phyloP scores from a whole-genome alignment of 768 basidiomycete genomes.

The Lentinula raphanica region DNA sequence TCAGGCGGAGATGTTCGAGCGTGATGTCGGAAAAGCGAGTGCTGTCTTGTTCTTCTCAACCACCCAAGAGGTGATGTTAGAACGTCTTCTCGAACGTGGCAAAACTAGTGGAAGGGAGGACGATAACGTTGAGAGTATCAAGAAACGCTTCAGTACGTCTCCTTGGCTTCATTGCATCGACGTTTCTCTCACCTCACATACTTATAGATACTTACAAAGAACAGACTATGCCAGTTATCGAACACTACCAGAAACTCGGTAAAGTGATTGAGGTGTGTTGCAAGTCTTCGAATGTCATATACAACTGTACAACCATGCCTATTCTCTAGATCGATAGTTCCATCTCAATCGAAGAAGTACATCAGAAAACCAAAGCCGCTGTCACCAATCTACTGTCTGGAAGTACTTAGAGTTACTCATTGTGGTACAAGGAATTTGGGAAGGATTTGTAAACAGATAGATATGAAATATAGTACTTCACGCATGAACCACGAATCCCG shows the following conservation, averaged over 20 bases:
- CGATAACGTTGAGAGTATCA: slow-evolving; percentile 91
- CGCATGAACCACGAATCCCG: slow-evolving; percentile 44
- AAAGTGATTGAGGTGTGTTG: slow-evolving; percentile 76
- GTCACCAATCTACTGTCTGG: slow-evolving; percentile 43
- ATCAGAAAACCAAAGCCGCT: slow-evolving; percentile 50
- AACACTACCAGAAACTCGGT: slow-evolving; percentile 59
- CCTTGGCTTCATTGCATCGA: neutral
- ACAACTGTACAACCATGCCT: neutral
- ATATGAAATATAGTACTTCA: slow-evolving; percentile 18
- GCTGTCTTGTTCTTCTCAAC: slow-evolving; percentile 84
- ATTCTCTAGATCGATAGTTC: slow-evolving; percentile 60
- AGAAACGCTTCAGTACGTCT: slow-evolving; percentile 87
- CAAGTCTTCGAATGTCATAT: neutral
- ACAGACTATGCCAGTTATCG: slow-evolving; percentile 90
- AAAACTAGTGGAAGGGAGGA: slow-evolving; percentile 96
- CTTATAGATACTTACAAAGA: slow-evolving; percentile 72
- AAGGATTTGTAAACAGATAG: neutral
- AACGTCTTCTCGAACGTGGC: slow-evolving; percentile 80
- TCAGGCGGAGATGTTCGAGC: slow-evolving; percentile 88
- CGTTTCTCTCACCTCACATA: neutral
- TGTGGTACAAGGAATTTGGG: neutral
- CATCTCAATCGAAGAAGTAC: slow-evolving; percentile 65
- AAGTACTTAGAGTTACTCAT: neutral
- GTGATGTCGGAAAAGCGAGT: slow-evolving; percentile 75
- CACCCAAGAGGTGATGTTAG: slow-evolving; percentile 81